Base-by-base conservation (phyloP, 805 yeast genomes). In the Kuraishia ogatae region DNA sequence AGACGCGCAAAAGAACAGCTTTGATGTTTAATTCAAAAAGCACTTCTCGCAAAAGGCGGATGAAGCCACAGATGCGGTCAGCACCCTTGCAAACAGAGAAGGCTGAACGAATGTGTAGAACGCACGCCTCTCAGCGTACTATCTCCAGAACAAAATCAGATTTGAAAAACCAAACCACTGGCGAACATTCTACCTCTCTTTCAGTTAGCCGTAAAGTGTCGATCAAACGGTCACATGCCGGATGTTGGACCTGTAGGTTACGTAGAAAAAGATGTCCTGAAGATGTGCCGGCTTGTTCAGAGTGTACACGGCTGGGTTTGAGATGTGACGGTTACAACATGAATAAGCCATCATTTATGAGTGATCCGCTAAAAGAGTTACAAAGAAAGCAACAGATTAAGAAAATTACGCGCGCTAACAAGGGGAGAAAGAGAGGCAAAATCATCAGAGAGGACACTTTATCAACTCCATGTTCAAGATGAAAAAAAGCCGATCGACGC, bases 201-300 rank as follows among this genome's bases (percentile, higher is more conserved):
- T n/a, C n/a, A n/a, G n/a, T n/a, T 20, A n/a, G 15, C 21, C 35
- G 39, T 19, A 22, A n/a, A 22, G 67, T 13, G 23, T 11, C 51
- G 85, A 52, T 80, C 84, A 1, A 78, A 77, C 43, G 43, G 6
- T 15, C 43, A 35, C 43, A 35, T 15, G 17, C 57, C 72, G 92
- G 92, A 0, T 87, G 94, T 63, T 87, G 93, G 93, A 87, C 89
- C 5, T 87, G 93, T 64, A 69, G 92, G 56, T 67, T 85, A 19
- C 75, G 94, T 47, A 83, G 88, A 59, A 87, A 87, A 65, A 81
- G 84, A 59, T 87, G 93, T 62, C 79, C 88, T 1, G 89, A 82
- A 62, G 81, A 81, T 56, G 75, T 72, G 59, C 91, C 92, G 1
- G 62, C 55, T 3, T 87, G 94, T 64, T 63, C 64, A 7, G 83